Base-by-base conservation (phyloP, 331 rosid species). In the Quercus phellos region DNA sequence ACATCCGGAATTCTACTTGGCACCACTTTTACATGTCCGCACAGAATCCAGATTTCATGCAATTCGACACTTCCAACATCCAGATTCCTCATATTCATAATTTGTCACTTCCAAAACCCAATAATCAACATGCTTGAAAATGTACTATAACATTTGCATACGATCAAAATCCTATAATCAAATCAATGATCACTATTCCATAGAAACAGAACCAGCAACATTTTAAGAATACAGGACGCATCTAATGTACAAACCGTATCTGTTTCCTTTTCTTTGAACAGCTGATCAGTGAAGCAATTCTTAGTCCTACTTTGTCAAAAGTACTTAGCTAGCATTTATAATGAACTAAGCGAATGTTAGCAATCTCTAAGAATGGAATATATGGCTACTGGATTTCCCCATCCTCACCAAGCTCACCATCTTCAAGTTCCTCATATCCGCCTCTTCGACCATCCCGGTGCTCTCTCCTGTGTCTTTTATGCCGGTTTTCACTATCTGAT, bases 331-430 rank as follows among this genome's bases (percentile, higher is more conserved):
- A 22, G 74, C 24, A 30, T 29, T 14, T 27, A 64, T 64, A 7
- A 64, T 29, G 21, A 60, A 64, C 70, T 18, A 22, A 29, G 51
- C n/a, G 26, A 66, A 70, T 64, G 71, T 70, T 73, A 70, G 78
- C 32, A 14, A 43, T 60, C 53, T 53, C 16, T 58, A 9, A 8
- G 32, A 61, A 17, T n/a, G 38, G 18, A 69, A 4, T 60, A 78
- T 29, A 58, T 16, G 10, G 71, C 73, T 80, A 86, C 74, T 89
- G 82, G 77, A 85, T 85, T 84, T 89, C 99, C 26, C 76, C 96
- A 77, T 95, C 99, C 78, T 91, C 98, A 4, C 99, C 98, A 32
- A 95, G 88, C 84, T 95, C 99, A 42, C 99, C 99, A 11, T 95
- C 99, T 91, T 95, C 99, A 79, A 95, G 98, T 50, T 95, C 99